phyloP scores from a whole-genome alignment of 805 yeast genomes.

The Candida palmyrensis region DNA sequence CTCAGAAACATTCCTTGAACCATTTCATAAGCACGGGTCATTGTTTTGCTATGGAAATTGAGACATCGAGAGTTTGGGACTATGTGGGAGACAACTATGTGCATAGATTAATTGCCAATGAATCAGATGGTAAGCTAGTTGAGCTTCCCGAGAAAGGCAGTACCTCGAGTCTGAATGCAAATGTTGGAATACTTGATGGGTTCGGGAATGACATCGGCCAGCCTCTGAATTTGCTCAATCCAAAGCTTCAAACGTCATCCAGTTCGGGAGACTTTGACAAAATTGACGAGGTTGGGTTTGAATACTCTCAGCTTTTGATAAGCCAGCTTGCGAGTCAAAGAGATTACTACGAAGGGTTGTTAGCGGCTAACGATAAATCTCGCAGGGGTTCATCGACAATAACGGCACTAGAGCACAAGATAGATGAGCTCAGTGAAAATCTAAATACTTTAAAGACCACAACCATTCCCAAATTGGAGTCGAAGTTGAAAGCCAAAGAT shows the following conservation, averaged over 20 bases:
- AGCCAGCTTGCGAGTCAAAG: constrained; percentile 84
- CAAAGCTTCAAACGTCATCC: constrained; percentile 7
- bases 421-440: constrained; percentile 22
- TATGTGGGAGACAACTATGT: constrained; percentile 89
- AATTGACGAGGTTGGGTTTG: constrained; percentile 62
- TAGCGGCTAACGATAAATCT: constrained; percentile 15
- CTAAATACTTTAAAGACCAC: constrained; percentile 19
- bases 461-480: constrained; percentile 28
- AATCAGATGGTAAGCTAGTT: constrained; percentile 83
- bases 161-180: constrained; percentile 1
- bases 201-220: constrained; percentile 1
- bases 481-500: constrained; percentile 25
- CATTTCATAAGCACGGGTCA: constrained; percentile 77
- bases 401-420: constrained; percentile 21
- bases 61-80: constrained; percentile 89
- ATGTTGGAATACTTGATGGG: constrained; percentile 3
- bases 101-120: constrained; percentile 78
- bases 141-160: constrained; percentile 49
- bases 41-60: constrained; percentile 85
- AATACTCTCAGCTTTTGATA: constrained; percentile 72
- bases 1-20: constrained; percentile 77
- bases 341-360: constrained; percentile 63
- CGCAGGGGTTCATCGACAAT: constrained; percentile 15
- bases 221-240: constrained; percentile 4
- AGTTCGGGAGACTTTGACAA: constrained; percentile 19